Conservation (phyloP, 371 early-diverging fungal genomes). For the Synchytrium microbalum region DNA sequence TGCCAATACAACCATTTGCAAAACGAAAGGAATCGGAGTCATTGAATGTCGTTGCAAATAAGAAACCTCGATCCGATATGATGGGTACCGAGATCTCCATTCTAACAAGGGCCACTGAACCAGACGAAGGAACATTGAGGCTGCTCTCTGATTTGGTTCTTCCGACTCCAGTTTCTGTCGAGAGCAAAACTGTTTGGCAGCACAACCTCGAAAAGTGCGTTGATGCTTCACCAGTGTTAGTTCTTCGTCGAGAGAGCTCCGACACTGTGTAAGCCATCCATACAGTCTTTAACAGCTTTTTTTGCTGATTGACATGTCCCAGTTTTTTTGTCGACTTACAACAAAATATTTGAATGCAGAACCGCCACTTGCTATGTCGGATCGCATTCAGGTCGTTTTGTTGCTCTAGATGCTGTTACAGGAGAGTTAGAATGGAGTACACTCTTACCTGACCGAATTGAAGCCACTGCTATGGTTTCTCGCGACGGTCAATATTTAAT, state of each 20-base stretch:
- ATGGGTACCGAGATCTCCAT: no score
- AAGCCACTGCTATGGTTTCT: constrained; percentile 5
- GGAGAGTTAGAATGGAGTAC: constrained; percentile 2
- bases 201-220: constrained; percentile 12
- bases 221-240: constrained; percentile 12
- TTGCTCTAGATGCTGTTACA: background rate
- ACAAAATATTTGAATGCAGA: background rate
- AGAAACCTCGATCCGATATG: no score
- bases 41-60: no score
- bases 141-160: no score
- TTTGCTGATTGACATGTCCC: background rate
- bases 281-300: background rate
- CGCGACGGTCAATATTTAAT: background rate
- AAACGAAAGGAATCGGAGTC: no score
- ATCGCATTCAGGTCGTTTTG: constrained; percentile 12
- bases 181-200: constrained; percentile 4
- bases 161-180: no score
- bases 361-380: background rate
- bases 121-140: no score
- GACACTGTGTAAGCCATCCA: background rate
- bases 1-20: no score
- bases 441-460: constrained; percentile 12
- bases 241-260: background rate
- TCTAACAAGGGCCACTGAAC: no score
- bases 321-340: background rate